Percentiles rank a stretch among this genome's conserved stretches.
Evolutionary conservation across 2,329 filamentous ascomycete species (phyloP).

Genomic region (Dothidotthia symphoricarpi): DNA sequence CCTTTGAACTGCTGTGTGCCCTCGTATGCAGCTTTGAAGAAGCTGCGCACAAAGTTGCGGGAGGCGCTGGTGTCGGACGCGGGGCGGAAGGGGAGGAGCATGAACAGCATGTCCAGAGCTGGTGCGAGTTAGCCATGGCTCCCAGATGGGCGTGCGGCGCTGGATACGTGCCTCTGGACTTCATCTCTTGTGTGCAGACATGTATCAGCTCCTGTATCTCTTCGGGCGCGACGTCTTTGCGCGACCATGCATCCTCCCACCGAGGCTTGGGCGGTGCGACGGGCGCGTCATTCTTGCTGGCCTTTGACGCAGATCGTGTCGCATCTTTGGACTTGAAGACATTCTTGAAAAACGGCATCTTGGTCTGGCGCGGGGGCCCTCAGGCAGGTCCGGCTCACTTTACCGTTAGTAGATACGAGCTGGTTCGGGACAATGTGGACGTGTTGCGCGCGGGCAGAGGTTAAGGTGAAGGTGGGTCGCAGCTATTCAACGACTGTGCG

Average conservation of each 20-base stretch:
- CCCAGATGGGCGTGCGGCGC: neutral
- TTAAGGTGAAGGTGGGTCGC: conserved; percentile 1
- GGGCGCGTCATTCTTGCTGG: conserved; percentile 24
- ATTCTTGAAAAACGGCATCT: conserved; percentile 43
- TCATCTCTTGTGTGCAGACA: conserved; percentile 86
- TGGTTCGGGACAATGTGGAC: conserved; percentile 8
- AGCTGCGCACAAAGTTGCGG: conserved; percentile 88
- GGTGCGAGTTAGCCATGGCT: conserved; percentile 22
- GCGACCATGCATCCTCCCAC: conserved; percentile 86
- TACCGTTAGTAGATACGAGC: conserved; percentile 13
- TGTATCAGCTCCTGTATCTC: conserved; percentile 86
- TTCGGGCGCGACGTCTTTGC: conserved; percentile 78
- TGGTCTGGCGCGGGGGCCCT: conserved; percentile 19
- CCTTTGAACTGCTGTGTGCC: conserved; percentile 60
- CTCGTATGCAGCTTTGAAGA: conserved; percentile 71
- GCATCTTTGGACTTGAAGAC: conserved; percentile 41
- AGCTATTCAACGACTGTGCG: conserved; percentile 1
- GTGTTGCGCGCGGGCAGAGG: conserved; percentile 4
- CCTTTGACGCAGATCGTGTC: conserved; percentile 31
- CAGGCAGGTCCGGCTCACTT: conserved; percentile 20
- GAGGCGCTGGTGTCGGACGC: conserved; percentile 89
- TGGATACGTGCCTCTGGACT: conserved; percentile 72
- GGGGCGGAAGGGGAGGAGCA: conserved; percentile 90
- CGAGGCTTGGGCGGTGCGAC: conserved; percentile 62
- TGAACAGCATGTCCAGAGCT: conserved; percentile 89